Evolutionary conservation across 2,329 filamentous ascomycete species (phyloP).

Genomic region (Aspergillus intermedius): DNA sequence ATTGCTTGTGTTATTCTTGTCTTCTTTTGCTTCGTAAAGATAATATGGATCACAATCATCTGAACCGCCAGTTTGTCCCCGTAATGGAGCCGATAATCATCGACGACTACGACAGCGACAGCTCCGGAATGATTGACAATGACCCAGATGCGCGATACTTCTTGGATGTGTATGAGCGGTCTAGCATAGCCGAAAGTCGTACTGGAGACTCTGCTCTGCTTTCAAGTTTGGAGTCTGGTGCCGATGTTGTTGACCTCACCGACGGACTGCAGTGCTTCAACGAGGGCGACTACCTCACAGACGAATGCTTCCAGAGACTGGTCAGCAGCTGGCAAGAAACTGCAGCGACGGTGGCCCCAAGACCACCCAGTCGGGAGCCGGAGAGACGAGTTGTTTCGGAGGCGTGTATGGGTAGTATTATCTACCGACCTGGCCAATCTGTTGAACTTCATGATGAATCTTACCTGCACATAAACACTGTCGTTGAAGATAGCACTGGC

Average conservation of each 20-base stretch:
- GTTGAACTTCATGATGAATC: constrained; percentile 33
- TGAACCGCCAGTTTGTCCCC: not conserved
- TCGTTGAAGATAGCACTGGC: constrained; percentile 22
- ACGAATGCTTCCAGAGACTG: constrained; percentile 18
- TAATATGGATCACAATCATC: too few relatives aligned
- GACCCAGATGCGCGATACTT: constrained; percentile 8
- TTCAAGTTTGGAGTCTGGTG: not conserved
- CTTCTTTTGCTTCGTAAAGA: too few relatives aligned
- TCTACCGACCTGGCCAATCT: constrained; percentile 22
- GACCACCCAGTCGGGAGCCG: not conserved
- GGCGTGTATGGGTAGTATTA: constrained; percentile 12
- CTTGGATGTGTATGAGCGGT: constrained; percentile 1
- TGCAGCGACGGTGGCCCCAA: not conserved
- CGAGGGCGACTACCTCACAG: constrained; percentile 20
- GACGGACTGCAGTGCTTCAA: constrained; percentile 1
- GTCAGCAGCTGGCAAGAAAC: constrained; percentile 5
- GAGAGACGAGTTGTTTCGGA: constrained; percentile 9
- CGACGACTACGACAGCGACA: constrained; percentile 4
- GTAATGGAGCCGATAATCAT: not conserved
- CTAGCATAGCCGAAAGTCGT: not conserved
- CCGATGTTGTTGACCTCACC: constrained; percentile 10
- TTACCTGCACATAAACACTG: constrained; percentile 37
- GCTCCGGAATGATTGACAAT: constrained; percentile 9
- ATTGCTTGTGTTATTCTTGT: too few relatives aligned
- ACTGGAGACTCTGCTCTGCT: not conserved